phyloP scores from a whole-genome alignment of 2,329 filamentous ascomycete genomes.

The Trichophyton verrucosum region DNA sequence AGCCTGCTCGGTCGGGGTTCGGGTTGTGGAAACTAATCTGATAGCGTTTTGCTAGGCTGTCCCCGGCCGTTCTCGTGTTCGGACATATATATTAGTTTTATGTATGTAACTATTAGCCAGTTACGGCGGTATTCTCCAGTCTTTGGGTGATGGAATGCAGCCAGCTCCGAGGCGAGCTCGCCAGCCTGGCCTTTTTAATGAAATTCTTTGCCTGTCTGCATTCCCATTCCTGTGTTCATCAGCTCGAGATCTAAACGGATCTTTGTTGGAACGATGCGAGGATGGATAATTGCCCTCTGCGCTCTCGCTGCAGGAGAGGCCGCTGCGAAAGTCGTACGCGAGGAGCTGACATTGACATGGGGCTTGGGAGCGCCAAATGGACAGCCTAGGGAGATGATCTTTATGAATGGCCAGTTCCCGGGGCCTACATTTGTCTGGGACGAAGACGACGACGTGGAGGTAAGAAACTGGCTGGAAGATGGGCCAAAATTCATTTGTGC shows the following conservation, averaged over 20 bases:
- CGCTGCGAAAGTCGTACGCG: background rate
- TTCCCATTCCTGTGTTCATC: background rate
- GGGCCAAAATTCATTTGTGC: background rate
- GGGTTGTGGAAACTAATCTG: background rate
- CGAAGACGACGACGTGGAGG: slow-evolving; percentile 10
- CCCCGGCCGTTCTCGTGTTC: background rate
- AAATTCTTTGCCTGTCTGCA: background rate
- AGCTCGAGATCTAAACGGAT: background rate
- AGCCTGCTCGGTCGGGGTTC: background rate
- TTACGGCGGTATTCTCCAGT: background rate
- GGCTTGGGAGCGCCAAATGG: slow-evolving; percentile 17
- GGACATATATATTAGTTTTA: background rate
- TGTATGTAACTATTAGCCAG: background rate
- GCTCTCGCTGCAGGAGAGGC: background rate
- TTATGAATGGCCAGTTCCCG: slow-evolving; percentile 14
- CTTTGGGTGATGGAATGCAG: too few species aligned
- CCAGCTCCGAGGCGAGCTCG: background rate
- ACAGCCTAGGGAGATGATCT: slow-evolving; percentile 11
- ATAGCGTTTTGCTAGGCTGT: background rate
- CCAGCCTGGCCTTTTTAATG: background rate
- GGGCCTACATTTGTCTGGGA: slow-evolving; percentile 13
- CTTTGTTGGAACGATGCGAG: background rate
- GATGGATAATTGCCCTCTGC: background rate
- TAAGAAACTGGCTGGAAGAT: background rate
- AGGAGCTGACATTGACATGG: slow-evolving; percentile 4